Evolutionary conservation across 768 basidiomycete genomes (phyloP).

Genomic region (Chalciporus chontae): DNA sequence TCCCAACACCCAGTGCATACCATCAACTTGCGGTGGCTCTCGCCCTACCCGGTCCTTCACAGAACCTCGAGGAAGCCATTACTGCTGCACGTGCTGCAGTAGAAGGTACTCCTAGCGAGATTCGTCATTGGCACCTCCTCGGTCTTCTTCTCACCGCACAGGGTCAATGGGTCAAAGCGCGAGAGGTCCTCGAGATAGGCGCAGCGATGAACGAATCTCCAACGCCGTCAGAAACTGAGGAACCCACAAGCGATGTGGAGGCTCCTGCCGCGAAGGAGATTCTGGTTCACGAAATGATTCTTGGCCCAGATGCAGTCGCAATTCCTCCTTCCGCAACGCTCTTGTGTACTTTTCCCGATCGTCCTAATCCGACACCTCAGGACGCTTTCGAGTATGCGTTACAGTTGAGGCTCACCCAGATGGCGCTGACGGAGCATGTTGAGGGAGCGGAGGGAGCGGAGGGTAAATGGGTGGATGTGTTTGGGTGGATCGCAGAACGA

Average conservation of each 20-base stretch:
- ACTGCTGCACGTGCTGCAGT: conserved; percentile 67
- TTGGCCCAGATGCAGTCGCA: conserved; percentile 26
- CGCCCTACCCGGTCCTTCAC: conserved; percentile 57
- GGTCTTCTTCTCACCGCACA: conserved; percentile 75
- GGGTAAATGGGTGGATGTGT: conserved; percentile 77
- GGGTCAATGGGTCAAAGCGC: conserved; percentile 78
- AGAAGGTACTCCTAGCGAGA: conserved; percentile 56
- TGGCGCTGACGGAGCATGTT: conserved; percentile 73
- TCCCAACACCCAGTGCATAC: conserved; percentile 55
- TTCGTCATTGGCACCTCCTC: conserved; percentile 89
- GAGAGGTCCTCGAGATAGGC: conserved; percentile 75
- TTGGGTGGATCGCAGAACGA: conserved; percentile 77
- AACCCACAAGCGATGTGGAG: conserved; percentile 25
- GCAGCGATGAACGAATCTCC: conserved; percentile 50
- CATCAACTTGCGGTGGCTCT: conserved; percentile 82
- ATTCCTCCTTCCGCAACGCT: conserved; percentile 43
- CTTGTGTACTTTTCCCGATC: conserved; percentile 44
- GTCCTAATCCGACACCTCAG: conserved; percentile 46
- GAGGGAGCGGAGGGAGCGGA: conserved; percentile 86
- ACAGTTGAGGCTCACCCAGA: conserved; percentile 84
- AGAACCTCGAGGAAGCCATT: conserved; percentile 67
- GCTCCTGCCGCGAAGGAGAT: not conserved
- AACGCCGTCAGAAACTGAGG: conserved; percentile 29
- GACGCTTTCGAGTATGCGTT: conserved; percentile 75
- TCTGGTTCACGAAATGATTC: conserved; percentile 19